A percentile compares a stretch with the other conserved stretches of the same genome.
Evolutionary conservation across 306 rosid species (phyloP).

Genomic region (Pterocarpus macrocarpus): DNA sequence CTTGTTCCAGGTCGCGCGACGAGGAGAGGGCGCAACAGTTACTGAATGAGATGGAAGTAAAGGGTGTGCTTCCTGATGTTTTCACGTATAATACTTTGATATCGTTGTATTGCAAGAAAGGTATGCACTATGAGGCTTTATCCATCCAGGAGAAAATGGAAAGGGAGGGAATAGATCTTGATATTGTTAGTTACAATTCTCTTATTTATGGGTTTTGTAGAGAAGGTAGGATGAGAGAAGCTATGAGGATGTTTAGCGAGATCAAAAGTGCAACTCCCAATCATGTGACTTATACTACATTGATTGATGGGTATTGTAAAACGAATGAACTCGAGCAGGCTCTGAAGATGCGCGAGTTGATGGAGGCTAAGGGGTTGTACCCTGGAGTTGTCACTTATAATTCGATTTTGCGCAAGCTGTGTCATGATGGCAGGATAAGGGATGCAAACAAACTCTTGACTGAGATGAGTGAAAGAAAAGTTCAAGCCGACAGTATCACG

Average conservation of each 20-base stretch:
- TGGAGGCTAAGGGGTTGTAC: conserved; percentile 77
- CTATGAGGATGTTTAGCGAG: conserved; percentile 75
- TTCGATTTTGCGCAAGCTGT: conserved; percentile 78
- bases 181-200: conserved; percentile 80
- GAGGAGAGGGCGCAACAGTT: conserved; percentile 71
- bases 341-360: conserved; percentile 64
- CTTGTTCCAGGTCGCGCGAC: conserved; percentile 84
- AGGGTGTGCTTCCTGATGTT: conserved; percentile 74
- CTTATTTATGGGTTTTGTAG: conserved; percentile 80
- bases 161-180: conserved; percentile 76
- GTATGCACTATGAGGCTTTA: conserved; percentile 89
- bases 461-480: conserved; percentile 81
- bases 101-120: conserved; percentile 70
- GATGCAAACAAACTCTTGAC: conserved; percentile 82
- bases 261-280: conserved; percentile 70
- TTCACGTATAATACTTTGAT: conserved; percentile 88
- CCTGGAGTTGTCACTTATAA: conserved; percentile 86
- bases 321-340: conserved; percentile 76
- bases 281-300: conserved; percentile 80
- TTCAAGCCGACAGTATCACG: conserved; percentile 83
- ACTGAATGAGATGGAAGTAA: conserved; percentile 76
- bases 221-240: conserved; percentile 93
- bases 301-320: conserved; percentile 86
- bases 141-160: conserved; percentile 80
- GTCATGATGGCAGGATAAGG: conserved; percentile 82